These are phyloP conservation scores for Amphichorda felina DNA, from an alignment of 2,329 filamentous ascomycete species.

Conservation along the genomic window DNA sequence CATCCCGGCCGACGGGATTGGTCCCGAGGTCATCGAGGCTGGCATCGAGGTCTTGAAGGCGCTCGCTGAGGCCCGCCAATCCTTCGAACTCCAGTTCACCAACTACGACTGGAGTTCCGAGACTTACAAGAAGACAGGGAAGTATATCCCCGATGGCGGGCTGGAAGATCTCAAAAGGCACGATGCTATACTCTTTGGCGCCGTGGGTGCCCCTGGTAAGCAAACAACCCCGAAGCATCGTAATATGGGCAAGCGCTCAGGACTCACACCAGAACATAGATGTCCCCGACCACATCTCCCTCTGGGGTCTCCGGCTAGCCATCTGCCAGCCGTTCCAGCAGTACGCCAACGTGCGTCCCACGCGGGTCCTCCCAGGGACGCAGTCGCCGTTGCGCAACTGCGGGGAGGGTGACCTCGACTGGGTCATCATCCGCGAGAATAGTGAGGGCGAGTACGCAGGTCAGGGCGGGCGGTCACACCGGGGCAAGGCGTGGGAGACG, in stretches of 20 bases:
- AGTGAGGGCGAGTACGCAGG: constrained; percentile 56
- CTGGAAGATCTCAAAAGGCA: constrained; percentile 18
- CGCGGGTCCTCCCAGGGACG: constrained; percentile 46
- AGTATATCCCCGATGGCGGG: constrained; percentile 34
- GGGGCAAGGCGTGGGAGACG: constrained; percentile 44
- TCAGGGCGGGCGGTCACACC: constrained; percentile 50
- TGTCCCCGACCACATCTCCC: constrained; percentile 53
- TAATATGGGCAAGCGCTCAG: too few relatives aligned
- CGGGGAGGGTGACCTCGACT: constrained; percentile 43
- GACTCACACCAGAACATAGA: too few relatives aligned
- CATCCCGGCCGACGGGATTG: constrained; percentile 53
- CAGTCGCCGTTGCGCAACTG: constrained; percentile 42
- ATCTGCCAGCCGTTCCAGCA: constrained; percentile 54
- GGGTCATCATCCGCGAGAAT: constrained; percentile 57
- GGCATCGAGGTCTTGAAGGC: constrained; percentile 48
- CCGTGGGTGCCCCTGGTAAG: constrained; percentile 44
- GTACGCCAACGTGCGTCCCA: constrained; percentile 55
- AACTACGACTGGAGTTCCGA: constrained; percentile 53
- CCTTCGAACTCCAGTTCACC: constrained; percentile 50
- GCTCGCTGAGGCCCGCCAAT: constrained; percentile 34
- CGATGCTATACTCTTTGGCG: constrained; percentile 53
- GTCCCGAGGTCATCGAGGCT: constrained; percentile 48
- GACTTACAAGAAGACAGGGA: constrained; percentile 52
- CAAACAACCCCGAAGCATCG: background rate
- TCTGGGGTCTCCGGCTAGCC: constrained; percentile 52